Base-by-base conservation (phyloP, 2,329 filamentous ascomycete genomes). In the Coniochaeta sp. region DNA sequence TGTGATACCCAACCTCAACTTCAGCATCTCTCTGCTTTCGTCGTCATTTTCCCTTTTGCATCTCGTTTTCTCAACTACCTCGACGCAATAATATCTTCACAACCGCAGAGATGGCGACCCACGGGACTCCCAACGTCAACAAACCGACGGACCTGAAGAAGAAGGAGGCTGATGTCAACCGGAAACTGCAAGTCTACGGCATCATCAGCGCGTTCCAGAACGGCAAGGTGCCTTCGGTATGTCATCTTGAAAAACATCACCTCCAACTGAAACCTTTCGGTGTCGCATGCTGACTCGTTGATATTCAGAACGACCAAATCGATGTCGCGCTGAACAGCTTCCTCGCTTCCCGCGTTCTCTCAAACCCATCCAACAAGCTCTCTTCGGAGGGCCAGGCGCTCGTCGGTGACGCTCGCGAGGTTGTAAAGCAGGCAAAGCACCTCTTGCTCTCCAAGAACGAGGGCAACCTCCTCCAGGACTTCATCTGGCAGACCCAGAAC, bases 141-240 rank as follows among this genome's bases (percentile, higher is more conserved):
- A 84, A 82, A 67, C 90, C 91, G 34, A 88, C 85, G 63, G 83
- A 95, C 74, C 69, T 82, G 62, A 87, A 89, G 78, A 75, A 84
- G 73, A 93, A 93, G 82, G 91, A 96, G 79, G 83, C 83, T 66
- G 88, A 96, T 73, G 88, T 98, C 76, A 95, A 95, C 76, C 86
- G 87, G 73, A 99, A 99, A 81, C 87, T 99, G 58, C 93, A 97
- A 76, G 77, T 98, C 40, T 99, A 96, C 70, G 95, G 93, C 70
- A 97, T 98, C 74, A 84, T 88, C 76, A 77, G 73, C 80, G 93
- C 92, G 58, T 97, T 98, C 74, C 82, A 89, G 71, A 84, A 87
- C 67, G 93, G 93, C 79, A 98, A 97, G 75, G 87, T 93, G 54
- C 93, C 93, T 64, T 96, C 93, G 69, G 86, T 93, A 84, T 72